Base-by-base conservation (phyloP, 148 eudicot species). In the Rhododendron williamsianum region DNA sequence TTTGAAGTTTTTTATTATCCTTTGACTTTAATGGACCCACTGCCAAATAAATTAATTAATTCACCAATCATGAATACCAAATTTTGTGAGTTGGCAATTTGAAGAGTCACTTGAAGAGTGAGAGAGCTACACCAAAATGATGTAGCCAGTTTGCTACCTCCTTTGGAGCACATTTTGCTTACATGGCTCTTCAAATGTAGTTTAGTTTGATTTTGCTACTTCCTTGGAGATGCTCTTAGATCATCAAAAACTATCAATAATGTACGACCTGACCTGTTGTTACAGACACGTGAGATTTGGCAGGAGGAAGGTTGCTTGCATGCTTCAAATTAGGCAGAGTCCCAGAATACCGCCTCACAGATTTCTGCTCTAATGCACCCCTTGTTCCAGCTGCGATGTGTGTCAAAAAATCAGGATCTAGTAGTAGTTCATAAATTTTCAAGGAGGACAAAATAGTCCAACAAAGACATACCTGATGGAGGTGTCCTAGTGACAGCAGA, bases 401-500 rank as follows among this genome's bases (percentile, higher is more conserved):
- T 27, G 18, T 69, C 36, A 6, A 71, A 41, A 84, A 56, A 79
- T 54, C 35, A 67, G 46, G 80, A 41, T 35, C 60, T 9, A 49
- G 49, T 30, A 84, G 21, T 27, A 19, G 23, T 30, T 15, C 78
- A 43, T 6, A 25, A 36, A 58, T 41, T 8, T 36, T 43, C 9
- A 51, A 80, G 38, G 81, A 67, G 56, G 38, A 69, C 1, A 23
- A 38, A n/a, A 54, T 41, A n/a, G 9, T 71, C 76, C 27, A 7
- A 15, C 51, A 51, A 74, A 84, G 30, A 27, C 90, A 76, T 18
- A 91, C 92, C 90, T 81, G 93, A 84, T 48, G 93, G 94, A 83
- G 94, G 94, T 78, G 93, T 90, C 82, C 93, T 89, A 80, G 49
- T 86, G 25, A 84, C 79, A 81, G 92, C 85, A 85, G 92, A 71